A percentile compares a stretch with the other conserved stretches of the same genome.
These are phyloP conservation scores for Bolboschoenoplectus hybrid DNA, from an alignment of 202 grass and related monocot genomes.

Conservation along the genomic window DNA sequence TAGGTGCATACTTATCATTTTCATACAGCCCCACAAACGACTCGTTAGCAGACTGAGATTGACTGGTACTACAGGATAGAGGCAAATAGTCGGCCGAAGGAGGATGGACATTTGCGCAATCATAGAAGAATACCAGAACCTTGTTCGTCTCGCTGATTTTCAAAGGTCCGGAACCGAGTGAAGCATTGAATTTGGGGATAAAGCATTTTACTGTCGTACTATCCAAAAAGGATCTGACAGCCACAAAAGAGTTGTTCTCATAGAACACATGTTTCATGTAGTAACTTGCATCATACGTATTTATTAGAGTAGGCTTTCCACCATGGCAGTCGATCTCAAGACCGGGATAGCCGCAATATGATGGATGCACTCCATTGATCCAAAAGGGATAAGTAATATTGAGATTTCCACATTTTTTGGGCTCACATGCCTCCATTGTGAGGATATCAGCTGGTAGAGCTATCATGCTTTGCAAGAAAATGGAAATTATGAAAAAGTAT, in stretches of 20 bases:
- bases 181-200: constrained; percentile 44
- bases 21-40: constrained; percentile 14
- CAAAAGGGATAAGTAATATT: constrained; percentile 58
- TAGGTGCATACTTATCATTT: not conserved
- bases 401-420: constrained; percentile 52
- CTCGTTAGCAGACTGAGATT: not conserved
- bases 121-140: constrained; percentile 41
- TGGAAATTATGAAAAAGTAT: not conserved
- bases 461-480: not conserved
- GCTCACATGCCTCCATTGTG: constrained; percentile 40
- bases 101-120: constrained; percentile 31
- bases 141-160: constrained; percentile 43
- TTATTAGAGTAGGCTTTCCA: constrained; percentile 36
- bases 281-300: constrained; percentile 36
- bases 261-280: constrained; percentile 53
- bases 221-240: constrained; percentile 25
- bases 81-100: not conserved
- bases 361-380: constrained; percentile 35
- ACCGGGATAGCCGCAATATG: constrained; percentile 45
- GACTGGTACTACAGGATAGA: not conserved
- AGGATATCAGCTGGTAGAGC: not conserved
- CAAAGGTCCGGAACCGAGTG: constrained; percentile 36
- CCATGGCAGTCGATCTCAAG: constrained; percentile 41
- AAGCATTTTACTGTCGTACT: not conserved
- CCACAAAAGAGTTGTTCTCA: constrained; percentile 46